Conservation (phyloP, 345 rosid species). For the Boechera stricta region DNA sequence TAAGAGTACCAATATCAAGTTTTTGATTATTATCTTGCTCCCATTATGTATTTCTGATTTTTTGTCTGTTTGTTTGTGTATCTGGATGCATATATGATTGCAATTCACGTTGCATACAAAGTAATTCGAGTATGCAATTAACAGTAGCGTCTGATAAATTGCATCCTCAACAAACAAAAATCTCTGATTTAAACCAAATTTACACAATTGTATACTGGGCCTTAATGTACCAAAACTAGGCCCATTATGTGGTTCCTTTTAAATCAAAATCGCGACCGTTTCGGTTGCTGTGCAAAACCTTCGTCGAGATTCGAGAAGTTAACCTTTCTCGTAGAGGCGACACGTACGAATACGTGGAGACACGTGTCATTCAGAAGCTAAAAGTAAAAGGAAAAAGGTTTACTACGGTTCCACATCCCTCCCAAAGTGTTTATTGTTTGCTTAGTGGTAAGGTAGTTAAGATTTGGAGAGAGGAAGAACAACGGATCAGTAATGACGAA, state of each 20-base stretch:
- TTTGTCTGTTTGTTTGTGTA: not conserved
- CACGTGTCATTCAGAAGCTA: constrained; percentile 30
- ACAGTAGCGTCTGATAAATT: too few species aligned
- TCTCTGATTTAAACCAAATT: too few species aligned
- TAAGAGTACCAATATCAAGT: not conserved
- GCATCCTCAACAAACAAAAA: not conserved
- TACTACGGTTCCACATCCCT: constrained; percentile 18
- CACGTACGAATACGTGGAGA: constrained; percentile 43
- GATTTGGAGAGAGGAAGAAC: not conserved
- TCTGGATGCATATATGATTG: not conserved
- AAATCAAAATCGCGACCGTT: not conserved
- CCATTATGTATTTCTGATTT: not conserved
- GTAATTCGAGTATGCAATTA: not conserved
- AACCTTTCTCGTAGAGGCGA: constrained; percentile 1
- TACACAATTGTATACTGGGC: not conserved
- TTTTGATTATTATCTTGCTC: not conserved
- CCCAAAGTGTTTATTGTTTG: constrained; percentile 18
- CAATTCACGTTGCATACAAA: not conserved
- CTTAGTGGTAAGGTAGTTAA: constrained; percentile 25
- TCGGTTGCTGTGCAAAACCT: constrained; percentile 23
- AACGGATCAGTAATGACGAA: constrained; percentile 55
- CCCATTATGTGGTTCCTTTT: constrained; percentile 10
- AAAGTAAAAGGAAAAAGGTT: not conserved
- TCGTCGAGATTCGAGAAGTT: constrained; percentile 13
- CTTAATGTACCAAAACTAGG: not conserved